Base-by-base conservation (phyloP, 805 yeast genomes). In the Yarrowia bubula region DNA sequence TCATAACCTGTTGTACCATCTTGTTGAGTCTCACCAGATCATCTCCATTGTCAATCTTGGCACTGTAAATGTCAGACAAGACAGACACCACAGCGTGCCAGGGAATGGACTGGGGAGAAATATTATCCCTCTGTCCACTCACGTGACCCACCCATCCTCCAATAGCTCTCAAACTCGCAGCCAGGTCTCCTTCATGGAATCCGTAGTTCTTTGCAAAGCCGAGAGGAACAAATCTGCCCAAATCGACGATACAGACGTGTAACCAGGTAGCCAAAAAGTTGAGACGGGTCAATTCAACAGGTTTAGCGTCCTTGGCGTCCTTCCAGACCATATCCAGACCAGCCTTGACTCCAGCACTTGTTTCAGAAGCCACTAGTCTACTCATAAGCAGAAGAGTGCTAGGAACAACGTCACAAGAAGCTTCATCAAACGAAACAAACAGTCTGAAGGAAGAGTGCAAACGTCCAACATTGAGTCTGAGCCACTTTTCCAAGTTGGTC, bases 131-230 rank as follows among this genome's bases (percentile, higher is more conserved):
- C 8, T 67, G 67, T 4, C 67, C 66, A 10, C 72, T 66, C 22
- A 75, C 70, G 9, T 64, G 46, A 4, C 62, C 64, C n/a, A 86
- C 71, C 70, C 82, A 71, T 51, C 77, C 75, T 44, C 78, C 78
- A 57, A 86, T 73, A 17, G 85, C 76, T 57, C 67, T 71, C 4
- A 79, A 68, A 1, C 85, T 86, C 22, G 84, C 78, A 10, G 76
- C 75, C 64, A 87, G 81, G 72, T 92, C 97, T n/a, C 86, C 75
- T 65, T 89, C 90, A 71, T 83, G 89, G 70, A 92, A 83, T 67
- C 89, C 96, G 71, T 90, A 87, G 9, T 69, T 71, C 68, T 82
- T 81, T 0, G 75, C 69, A 75, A 89, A 89, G 1, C 93, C 90
- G 2, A 83, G 71, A 0, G 93, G 91, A 0, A 79, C 80, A 68